A percentile compares a stretch with the other conserved stretches of the same genome.
phyloP scores from a whole-genome alignment of 306 rosid species.

The Dalbergia oliveri region DNA sequence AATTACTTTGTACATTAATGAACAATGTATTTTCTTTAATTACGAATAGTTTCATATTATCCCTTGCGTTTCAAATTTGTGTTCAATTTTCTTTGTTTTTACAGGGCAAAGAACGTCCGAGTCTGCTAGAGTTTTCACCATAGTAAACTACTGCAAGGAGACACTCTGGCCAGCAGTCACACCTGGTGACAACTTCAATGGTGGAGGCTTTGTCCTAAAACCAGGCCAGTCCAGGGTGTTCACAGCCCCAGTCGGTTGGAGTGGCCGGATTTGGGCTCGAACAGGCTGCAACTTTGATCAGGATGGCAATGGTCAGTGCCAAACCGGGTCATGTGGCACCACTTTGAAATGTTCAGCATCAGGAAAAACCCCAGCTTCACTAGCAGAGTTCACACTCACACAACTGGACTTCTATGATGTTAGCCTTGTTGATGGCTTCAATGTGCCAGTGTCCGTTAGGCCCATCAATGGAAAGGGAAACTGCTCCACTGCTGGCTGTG shows the following conservation, averaged over 20 bases:
- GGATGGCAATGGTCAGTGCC: conserved; percentile 66
- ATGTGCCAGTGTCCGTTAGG: conserved; percentile 63
- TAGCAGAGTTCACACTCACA: conserved; percentile 82
- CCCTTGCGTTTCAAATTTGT: background rate
- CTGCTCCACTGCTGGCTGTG: conserved; percentile 75
- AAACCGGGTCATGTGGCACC: conserved; percentile 76
- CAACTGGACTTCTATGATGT: conserved; percentile 76
- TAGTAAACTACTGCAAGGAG: conserved; percentile 82
- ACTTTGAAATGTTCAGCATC: conserved; percentile 66
- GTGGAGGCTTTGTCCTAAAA: conserved; percentile 80
- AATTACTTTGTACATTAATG: background rate
- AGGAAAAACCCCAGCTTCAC: conserved; percentile 82
- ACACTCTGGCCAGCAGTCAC: conserved; percentile 80
- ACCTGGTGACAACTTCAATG: conserved; percentile 77
- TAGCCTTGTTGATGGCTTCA: conserved; percentile 93
- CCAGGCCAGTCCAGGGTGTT: conserved; percentile 64
- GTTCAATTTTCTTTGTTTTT: background rate
- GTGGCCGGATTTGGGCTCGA: conserved; percentile 94
- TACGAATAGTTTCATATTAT: background rate
- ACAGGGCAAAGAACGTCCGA: conserved; percentile 65
- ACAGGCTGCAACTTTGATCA: conserved; percentile 86
- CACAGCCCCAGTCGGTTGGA: conserved; percentile 77
- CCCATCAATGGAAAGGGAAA: conserved; percentile 79
- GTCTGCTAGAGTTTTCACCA: conserved; percentile 78
- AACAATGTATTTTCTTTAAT: background rate